Base-by-base conservation (phyloP, 805 yeast genomes). In the Millerago galiae region DNA sequence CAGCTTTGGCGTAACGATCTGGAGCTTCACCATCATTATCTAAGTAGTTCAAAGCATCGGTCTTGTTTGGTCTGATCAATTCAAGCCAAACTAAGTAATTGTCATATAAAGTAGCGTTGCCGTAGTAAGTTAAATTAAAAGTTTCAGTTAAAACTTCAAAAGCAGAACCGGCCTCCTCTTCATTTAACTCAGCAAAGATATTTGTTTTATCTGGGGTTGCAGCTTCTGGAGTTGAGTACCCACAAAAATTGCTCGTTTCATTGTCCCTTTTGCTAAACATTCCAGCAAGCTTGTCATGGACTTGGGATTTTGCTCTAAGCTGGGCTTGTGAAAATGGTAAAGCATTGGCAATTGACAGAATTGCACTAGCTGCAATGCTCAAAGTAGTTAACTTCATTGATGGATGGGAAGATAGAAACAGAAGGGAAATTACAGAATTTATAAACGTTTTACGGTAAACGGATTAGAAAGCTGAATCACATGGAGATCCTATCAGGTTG, bases 11-110 rank as follows among this genome's bases (percentile, higher is more conserved):
- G 27, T 48, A 50, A 35, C 53, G 47, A 8, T 40, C 51, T 27
- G 60, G 61, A 13, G 41, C 37, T 3, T 48, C 44, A 17, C 49
- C 52, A 30, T 50, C 41, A 24, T 32, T 29, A 37, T 56, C 60
- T 44, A 57, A 43, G 42, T 47, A 55, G 4, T 25, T 35, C 11
- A 53, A 16, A 15, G 59, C 61, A 41, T 48, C 59, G 3, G 61
- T 52, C 42, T 57, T 56, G 49, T 56, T 56, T 42, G 60, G 61
- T 33, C 51, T 43, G 27, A 56, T 34, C 1, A 45, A 37, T 43
- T 54, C 58, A 16, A 54, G 42, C 58, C 58, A 54, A 42, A 51
- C 47, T 18, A 49, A 32, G 37, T 43, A 54, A 47, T 54, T 54
- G 32, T 54, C 58, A 28, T 48, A 54, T 5, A 43, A 15, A 3